A percentile compares a stretch with the other conserved stretches of the same genome.
Conservation (phyloP, 306 rosid genomes). For the Trichosanthes cucumerina region DNA sequence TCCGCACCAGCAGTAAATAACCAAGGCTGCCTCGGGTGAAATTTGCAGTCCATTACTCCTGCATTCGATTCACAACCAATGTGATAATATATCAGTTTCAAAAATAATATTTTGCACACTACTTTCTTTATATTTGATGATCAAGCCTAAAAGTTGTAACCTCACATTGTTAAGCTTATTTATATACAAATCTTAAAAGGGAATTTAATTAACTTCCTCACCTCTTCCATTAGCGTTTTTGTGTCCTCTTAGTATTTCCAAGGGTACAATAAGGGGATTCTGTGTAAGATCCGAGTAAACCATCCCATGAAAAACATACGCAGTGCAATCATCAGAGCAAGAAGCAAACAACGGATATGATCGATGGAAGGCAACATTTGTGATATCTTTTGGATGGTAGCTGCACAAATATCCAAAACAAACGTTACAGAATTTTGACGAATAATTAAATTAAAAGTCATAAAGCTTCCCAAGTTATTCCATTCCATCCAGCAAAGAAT, state of each 20-base stretch:
- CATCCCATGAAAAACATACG: constrained; percentile 87
- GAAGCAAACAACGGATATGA: constrained; percentile 78
- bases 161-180: background rate
- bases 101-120: background rate
- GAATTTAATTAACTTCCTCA: constrained; percentile 23
- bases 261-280: constrained; percentile 82
- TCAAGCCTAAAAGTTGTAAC: background rate
- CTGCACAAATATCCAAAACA: constrained; percentile 33
- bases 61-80: constrained; percentile 16
- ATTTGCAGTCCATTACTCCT: constrained; percentile 90
- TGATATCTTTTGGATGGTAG: constrained; percentile 89
- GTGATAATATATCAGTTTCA: background rate
- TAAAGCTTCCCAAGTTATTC: background rate
- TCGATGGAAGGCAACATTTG: constrained; percentile 62
- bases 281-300: constrained; percentile 88
- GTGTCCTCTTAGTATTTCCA: constrained; percentile 83
- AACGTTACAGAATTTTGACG: constrained; percentile 3
- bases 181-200: background rate
- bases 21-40: constrained; percentile 96
- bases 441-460: too few relatives aligned
- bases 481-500: constrained; percentile 14
- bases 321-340: constrained; percentile 82
- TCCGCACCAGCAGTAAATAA: constrained; percentile 86
- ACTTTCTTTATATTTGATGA: background rate
- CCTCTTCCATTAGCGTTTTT: constrained; percentile 67